Percentiles rank a stretch among this genome's conserved stretches.
Conservation (phyloP, 2,329 filamentous ascomycete species). For the Pestalotiopsis sp. region DNA sequence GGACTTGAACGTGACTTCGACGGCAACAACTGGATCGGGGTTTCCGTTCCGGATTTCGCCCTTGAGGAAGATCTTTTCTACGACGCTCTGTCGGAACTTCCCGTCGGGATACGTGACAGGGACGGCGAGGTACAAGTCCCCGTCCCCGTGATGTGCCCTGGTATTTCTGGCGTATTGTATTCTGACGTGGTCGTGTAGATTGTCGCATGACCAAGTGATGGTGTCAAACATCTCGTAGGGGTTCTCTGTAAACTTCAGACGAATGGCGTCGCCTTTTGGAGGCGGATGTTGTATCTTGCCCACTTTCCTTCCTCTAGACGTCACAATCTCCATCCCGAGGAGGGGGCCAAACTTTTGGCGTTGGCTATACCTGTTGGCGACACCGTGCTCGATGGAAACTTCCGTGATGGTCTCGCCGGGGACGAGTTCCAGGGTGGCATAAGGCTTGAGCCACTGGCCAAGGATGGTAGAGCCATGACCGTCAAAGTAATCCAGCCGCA, state of each 20-base stretch:
- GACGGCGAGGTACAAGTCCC: slow-evolving; percentile 4
- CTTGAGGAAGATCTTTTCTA: slow-evolving; percentile 20
- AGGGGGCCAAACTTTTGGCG: slow-evolving; percentile 20
- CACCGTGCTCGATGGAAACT: slow-evolving; percentile 22
- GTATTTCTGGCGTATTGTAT: slow-evolving; percentile 13
- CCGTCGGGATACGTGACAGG: slow-evolving; percentile 1
- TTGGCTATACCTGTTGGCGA: slow-evolving; percentile 17
- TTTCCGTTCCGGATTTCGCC: slow-evolving; percentile 13
- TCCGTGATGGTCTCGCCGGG: slow-evolving; percentile 19
- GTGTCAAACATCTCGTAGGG: slow-evolving; percentile 20
- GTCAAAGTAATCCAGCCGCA: slow-evolving; percentile 23
- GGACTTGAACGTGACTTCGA: slow-evolving; percentile 20
- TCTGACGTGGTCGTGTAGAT: slow-evolving; percentile 23
- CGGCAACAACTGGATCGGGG: slow-evolving; percentile 12
- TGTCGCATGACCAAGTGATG: slow-evolving; percentile 22
- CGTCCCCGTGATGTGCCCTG: not conserved
- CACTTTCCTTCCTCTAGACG: slow-evolving; percentile 15
- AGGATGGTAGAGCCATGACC: slow-evolving; percentile 18
- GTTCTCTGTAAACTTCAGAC: slow-evolving; percentile 21
- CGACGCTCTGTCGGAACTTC: slow-evolving; percentile 3
- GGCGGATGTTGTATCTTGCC: not conserved
- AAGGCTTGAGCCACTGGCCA: slow-evolving; percentile 23
- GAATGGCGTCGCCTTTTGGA: slow-evolving; percentile 14
- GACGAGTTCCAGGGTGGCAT: slow-evolving; percentile 15
- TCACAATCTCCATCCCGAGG: slow-evolving; percentile 17